Evolutionary conservation across 768 basidiomycete species (phyloP), one percentile per base, ranked within the genome.

Genomic region (Suillus lakei): DNA sequence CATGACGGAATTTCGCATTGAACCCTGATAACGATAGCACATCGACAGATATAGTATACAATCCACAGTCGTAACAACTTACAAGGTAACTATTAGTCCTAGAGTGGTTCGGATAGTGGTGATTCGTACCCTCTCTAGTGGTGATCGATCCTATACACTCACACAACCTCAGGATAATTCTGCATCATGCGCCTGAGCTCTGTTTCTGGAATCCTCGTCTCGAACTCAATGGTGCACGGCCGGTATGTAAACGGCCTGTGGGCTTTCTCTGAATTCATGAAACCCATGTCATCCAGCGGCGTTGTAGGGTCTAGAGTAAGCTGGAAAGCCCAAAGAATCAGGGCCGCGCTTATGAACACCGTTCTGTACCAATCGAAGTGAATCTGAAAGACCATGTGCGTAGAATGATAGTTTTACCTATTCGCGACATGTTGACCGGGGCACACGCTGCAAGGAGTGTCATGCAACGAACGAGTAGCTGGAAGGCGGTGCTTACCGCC

Each of bases 281-380:
- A 87, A 8, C 86, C 85, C 5, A 81, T 84, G 69, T 87, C 84
- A 5, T 84, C 50, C 50, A 51, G 16, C 28, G 16, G 28, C 28
- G 28, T 28, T 18, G 28, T 7, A 30, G 28, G 28, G 18, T 51
- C 16, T 16, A 51, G 50, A 30, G 50, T 51, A 16, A 51, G 50
- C 28, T 28, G 50, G 28, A 51, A 51, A 9, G 50, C 50, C 86
- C 71, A 90, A 88, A 87, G 79, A 7, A 86, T 73, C n/a, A 88
- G 77, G 0, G 86, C 86, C 0, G 86, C 84, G 71, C 86, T 89
- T 59, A 89, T 75, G 70, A 86, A 87, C 1, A 89, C 77, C 1
- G 88, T 88, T 4, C 86, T 74, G 38, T 62, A 83, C 62, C 23
- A 66, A 38, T 7, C 10, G 9, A 5, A 30, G 7, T 21, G 18